Evolutionary conservation across 139 green algal species (phyloP).

Genomic region (Micractinium conductrix): DNA sequence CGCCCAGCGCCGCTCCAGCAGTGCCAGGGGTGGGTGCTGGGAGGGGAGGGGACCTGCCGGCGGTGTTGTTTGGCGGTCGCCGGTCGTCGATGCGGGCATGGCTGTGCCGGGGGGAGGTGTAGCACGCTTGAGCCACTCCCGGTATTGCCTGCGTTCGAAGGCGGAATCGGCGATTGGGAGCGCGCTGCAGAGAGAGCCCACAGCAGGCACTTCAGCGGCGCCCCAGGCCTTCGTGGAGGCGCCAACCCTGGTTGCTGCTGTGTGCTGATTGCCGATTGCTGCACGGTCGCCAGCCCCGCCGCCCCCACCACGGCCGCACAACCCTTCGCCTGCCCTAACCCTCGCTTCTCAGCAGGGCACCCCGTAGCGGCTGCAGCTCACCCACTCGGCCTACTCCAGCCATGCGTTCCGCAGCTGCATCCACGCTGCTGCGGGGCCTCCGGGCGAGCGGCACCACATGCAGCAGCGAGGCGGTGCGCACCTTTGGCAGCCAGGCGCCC

Average conservation of each 20-base stretch:
- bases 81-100: not conserved
- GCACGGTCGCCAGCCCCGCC: no score
- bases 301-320: not conserved
- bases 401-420: conserved; percentile 14
- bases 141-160: no score
- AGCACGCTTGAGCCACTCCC: no score
- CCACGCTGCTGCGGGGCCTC: conserved; percentile 5
- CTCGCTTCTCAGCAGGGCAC: not conserved
- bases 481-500: not conserved
- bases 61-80: not conserved
- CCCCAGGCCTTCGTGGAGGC: not conserved
- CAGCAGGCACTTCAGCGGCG: no score
- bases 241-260: not conserved
- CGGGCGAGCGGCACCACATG: not conserved
- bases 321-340: not conserved
- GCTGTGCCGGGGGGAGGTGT: not conserved
- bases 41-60: not conserved
- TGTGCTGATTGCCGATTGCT: no score
- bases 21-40: not conserved
- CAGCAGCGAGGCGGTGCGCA: not conserved
- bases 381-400: not conserved
- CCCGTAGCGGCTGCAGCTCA: not conserved
- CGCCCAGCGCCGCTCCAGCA: not conserved
- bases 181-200: no score
- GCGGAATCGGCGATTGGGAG: no score